These are phyloP conservation scores for Quercus dentata DNA, from an alignment of 306 rosid genomes.

Conservation along the genomic window DNA sequence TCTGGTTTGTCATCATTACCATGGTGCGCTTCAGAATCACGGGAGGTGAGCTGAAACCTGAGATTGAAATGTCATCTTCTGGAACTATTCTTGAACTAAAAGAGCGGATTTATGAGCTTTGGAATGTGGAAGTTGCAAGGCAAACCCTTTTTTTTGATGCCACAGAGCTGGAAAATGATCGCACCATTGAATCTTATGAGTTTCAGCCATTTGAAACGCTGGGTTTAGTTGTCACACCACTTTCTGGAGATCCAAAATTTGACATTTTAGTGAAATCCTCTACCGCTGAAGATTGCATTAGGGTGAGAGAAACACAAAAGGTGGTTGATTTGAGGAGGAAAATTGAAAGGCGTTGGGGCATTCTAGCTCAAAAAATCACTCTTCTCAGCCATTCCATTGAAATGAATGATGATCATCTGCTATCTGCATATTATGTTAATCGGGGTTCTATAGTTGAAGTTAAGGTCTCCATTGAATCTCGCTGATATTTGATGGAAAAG, in stretches of 20 bases:
- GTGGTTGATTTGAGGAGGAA: conserved; percentile 20
- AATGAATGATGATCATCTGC: conserved; percentile 18
- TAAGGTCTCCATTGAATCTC: conserved; percentile 3
- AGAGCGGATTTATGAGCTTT: conserved; percentile 8
- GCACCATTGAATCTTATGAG: background rate
- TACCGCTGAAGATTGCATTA: conserved; percentile 11
- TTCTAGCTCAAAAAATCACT: background rate
- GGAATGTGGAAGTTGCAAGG: conserved; percentile 16
- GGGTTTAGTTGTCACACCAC: conserved; percentile 16
- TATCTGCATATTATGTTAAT: conserved; percentile 28
- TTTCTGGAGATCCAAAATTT: conserved; percentile 2
- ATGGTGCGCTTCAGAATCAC: background rate
- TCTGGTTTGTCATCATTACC: background rate
- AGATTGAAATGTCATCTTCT: background rate
- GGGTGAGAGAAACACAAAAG: conserved; percentile 26
- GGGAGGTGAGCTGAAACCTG: conserved; percentile 27
- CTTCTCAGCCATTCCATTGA: background rate
- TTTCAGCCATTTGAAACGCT: background rate
- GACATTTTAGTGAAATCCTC: conserved; percentile 8
- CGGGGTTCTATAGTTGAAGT: conserved; percentile 22
- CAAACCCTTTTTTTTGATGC: conserved; percentile 26
- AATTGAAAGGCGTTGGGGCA: conserved; percentile 26
- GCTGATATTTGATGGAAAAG: conserved; percentile 4
- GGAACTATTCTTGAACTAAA: conserved; percentile 25
- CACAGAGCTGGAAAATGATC: background rate